These are phyloP conservation scores for Calonectria ilicicola DNA, from an alignment of 2,329 filamentous ascomycete species.

Conservation along the genomic window DNA sequence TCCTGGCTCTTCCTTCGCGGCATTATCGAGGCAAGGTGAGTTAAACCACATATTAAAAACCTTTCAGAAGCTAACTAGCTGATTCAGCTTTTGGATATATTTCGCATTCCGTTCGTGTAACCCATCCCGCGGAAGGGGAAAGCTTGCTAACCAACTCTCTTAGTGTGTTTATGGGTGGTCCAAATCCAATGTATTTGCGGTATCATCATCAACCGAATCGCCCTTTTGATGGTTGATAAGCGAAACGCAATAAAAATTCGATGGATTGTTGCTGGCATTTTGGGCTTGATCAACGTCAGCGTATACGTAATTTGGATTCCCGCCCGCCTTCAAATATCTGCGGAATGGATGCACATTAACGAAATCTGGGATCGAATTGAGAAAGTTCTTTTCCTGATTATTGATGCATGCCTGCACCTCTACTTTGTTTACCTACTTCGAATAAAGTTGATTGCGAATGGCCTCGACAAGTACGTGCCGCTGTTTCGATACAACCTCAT, in stretches of 20 bases:
- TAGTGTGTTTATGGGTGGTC: constrained; percentile 34
- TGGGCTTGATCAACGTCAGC: constrained; percentile 24
- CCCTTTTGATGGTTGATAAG: constrained; percentile 19
- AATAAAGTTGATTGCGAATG: constrained; percentile 78
- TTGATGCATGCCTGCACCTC: constrained; percentile 58
- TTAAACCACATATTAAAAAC: background rate
- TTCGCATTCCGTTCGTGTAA: constrained; percentile 29
- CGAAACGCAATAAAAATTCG: constrained; percentile 13
- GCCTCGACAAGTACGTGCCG: constrained; percentile 68
- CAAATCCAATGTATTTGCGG: constrained; percentile 39
- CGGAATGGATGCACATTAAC: constrained; percentile 14
- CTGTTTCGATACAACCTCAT: constrained; percentile 19
- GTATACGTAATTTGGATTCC: constrained; percentile 25
- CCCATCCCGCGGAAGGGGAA: no score
- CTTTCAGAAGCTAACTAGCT: background rate
- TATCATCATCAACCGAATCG: constrained; percentile 63
- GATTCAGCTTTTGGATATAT: constrained; percentile 36
- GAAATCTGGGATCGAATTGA: constrained; percentile 22
- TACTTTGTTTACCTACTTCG: constrained; percentile 71
- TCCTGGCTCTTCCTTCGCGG: constrained; percentile 36
- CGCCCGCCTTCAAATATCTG: constrained; percentile 20
- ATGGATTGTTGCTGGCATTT: constrained; percentile 3
- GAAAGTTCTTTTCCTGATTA: constrained; percentile 21
- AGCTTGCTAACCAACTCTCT: constrained; percentile 3
- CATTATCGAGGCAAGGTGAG: constrained; percentile 30